Base-by-base conservation (phyloP, 1,139 yeast species). In the Geotrichum citri-aurantii region DNA sequence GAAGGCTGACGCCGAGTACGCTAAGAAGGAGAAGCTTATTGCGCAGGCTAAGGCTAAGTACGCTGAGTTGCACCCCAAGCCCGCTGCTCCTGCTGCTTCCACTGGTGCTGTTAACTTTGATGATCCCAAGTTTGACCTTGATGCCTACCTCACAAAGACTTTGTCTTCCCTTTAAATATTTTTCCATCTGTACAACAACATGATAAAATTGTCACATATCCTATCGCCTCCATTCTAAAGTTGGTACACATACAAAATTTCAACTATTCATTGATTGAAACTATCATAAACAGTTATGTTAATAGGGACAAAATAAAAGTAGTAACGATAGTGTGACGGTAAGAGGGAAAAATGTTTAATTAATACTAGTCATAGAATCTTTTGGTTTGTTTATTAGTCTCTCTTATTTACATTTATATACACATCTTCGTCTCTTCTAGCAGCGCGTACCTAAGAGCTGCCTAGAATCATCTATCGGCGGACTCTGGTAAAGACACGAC, bases 51-150 rank as follows among this genome's bases (percentile, higher is more conserved):
- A 89, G 80, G 86, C 85, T 59, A 92, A 88, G 77, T 93, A 81
- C 76, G 91, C 90, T 67, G 86, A 82, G 74, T 77, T 84, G 71
- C 80, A 86, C 75, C 81, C 81, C 66, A 76, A 77, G 68, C 73
- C 72, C 58, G 70, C 66, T 62, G 65, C 67, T 17, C 73, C 71
- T 54, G 66, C 66, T 17, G 73, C 71, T 55, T 66, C 71, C 24
- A 66, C 68, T n/a, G 67, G 70, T 33, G 65, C 68, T 52, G 72
- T 75, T 60, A 85, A 90, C 77, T 81, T 92, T 75, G 95, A 89
- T 70, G 96, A 91, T 76, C 95, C 95, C 68, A 87, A 90, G 79
- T 82, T 90, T 74, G 97, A 92, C 74, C 80, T 88, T 66, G 97
- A 78, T 61, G 77, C 72, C 64, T 69, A 66, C 67, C 66, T 74